Conservation (phyloP, 176 grass and related monocot genomes). For the Leersia perrieri region DNA sequence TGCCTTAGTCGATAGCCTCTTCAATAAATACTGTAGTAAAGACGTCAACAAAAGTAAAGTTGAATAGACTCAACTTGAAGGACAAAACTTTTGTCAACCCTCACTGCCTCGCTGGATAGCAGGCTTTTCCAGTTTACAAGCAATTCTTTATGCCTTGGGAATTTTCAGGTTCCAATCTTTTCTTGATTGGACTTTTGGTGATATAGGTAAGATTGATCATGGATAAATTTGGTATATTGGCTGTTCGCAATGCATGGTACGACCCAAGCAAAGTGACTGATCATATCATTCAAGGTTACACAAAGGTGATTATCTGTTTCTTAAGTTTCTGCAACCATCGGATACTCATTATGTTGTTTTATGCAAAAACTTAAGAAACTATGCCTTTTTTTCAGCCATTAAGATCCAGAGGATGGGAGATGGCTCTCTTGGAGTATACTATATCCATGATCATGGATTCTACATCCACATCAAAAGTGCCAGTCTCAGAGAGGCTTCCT, state of each 20-base stretch:
- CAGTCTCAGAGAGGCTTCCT: constrained; percentile 68
- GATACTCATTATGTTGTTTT: not conserved
- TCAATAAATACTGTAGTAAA: not conserved
- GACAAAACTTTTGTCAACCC: not conserved
- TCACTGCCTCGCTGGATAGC: not conserved
- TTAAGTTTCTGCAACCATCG: not conserved
- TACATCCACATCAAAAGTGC: constrained; percentile 42
- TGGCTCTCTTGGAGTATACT: constrained; percentile 76
- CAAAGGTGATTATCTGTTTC: constrained; percentile 54
- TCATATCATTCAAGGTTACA: constrained; percentile 84
- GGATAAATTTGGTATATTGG: constrained; percentile 79
- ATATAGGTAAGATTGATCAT: constrained; percentile 71
- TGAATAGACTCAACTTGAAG: not conserved
- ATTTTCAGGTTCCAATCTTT: constrained; percentile 1
- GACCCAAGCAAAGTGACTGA: constrained; percentile 79
- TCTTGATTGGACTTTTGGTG: constrained; percentile 18
- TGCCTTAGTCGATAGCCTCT: not conserved
- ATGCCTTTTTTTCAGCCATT: constrained; percentile 56
- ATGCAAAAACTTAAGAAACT: not conserved
- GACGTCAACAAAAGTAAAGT: not conserved
- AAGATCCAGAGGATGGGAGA: constrained; percentile 78
- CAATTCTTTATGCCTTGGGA: not conserved
- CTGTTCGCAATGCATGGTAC: constrained; percentile 75
- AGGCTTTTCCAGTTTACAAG: not conserved
- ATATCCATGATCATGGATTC: constrained; percentile 77